Conservation (phyloP, 331 rosid genomes). For the Rhamnella rubrinervis region DNA sequence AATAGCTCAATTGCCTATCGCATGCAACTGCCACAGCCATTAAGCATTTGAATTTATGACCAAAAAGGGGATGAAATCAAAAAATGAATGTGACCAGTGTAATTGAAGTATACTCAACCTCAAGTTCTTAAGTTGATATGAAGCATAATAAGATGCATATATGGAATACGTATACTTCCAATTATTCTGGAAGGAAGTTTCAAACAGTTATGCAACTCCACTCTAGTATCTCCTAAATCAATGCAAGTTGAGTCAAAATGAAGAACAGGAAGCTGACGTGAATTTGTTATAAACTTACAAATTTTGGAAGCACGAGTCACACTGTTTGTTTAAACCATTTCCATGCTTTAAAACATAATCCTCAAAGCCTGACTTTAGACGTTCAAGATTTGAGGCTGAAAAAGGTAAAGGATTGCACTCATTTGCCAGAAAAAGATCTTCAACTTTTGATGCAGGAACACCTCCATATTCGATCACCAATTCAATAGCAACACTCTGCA, state of each 20-base stretch:
- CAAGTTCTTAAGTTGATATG: too few species aligned
- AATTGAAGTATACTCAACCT: too few species aligned
- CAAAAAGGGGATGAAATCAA: too few species aligned
- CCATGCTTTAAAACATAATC: constrained; percentile 76
- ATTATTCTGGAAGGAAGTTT: not conserved
- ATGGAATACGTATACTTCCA: not conserved
- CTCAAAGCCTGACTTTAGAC: constrained; percentile 68
- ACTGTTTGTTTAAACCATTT: constrained; percentile 40
- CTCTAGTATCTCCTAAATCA: constrained; percentile 25
- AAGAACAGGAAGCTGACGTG: constrained; percentile 19
- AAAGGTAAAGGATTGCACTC: constrained; percentile 34
- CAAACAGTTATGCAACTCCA: constrained; percentile 10
- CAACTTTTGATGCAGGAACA: constrained; percentile 50
- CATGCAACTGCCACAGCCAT: too few species aligned
- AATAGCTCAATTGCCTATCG: too few species aligned
- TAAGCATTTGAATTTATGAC: too few species aligned
- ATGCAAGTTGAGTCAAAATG: constrained; percentile 19
- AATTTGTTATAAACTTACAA: constrained; percentile 42
- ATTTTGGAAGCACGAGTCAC: constrained; percentile 62
- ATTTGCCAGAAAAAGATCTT: constrained; percentile 54
- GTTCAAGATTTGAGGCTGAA: constrained; percentile 59
- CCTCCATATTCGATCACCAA: constrained; percentile 50
- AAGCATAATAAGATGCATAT: too few species aligned
- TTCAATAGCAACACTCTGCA: constrained; percentile 71
- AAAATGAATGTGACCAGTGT: too few species aligned